Conservation (phyloP, 192 early-diverging fungal genomes). For the Jimgerdemannia flammicorona region DNA sequence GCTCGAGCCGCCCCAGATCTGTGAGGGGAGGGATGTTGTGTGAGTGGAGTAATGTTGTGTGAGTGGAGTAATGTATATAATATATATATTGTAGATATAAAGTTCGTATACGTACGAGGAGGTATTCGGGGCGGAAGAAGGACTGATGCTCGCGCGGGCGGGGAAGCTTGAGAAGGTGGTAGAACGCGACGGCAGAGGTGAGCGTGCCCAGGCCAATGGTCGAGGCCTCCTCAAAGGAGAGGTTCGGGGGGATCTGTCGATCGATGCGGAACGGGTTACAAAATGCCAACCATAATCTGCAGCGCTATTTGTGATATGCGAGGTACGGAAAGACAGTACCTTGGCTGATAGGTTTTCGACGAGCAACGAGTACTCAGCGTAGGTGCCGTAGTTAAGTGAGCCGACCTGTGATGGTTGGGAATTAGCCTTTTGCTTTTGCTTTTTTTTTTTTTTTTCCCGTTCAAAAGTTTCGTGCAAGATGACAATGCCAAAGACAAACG, state of each 20-base stretch:
- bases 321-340: background rate
- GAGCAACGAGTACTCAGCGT: conserved; percentile 28
- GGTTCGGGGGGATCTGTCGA: conserved; percentile 4
- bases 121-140: conserved; percentile 3
- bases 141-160: conserved; percentile 2
- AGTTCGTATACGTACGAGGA: conserved; percentile 4
- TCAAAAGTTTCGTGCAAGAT: background rate
- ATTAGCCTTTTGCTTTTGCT: background rate
- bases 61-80: too few relatives aligned
- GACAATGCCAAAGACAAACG: background rate
- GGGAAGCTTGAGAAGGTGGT: conserved; percentile 13
- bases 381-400: conserved; percentile 17
- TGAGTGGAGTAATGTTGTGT: too few relatives aligned
- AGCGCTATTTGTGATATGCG: background rate
- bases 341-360: conserved; percentile 3
- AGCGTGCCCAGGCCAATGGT: conserved; percentile 46
- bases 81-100: background rate
- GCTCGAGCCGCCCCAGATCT: conserved; percentile 48
- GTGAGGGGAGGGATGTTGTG: background rate
- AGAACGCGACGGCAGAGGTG: conserved; percentile 47
- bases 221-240: conserved; percentile 39
- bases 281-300: conserved; percentile 12
- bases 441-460: background rate
- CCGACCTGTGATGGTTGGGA: background rate
- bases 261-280: too few relatives aligned